Conservation (phyloP, 495 filamentous ascomycete species). For the Neurospora discreta region DNA sequence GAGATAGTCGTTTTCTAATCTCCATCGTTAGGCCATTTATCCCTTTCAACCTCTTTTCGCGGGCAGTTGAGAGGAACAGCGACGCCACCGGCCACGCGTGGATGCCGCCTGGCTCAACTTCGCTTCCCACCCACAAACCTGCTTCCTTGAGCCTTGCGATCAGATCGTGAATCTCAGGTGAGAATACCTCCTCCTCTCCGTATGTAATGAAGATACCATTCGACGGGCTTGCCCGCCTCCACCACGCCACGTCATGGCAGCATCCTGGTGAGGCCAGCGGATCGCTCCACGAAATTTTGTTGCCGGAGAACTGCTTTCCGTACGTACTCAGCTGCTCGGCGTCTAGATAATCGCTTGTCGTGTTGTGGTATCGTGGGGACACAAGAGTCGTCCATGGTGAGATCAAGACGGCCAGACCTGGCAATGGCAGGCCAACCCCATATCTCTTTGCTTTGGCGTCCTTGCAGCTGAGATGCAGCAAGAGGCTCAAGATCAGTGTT, state of each 20-base stretch:
- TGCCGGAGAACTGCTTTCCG: constrained; percentile 51
- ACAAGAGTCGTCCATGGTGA: constrained; percentile 53
- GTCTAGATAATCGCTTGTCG: constrained; percentile 51
- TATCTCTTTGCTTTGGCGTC: constrained; percentile 12
- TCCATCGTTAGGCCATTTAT: constrained; percentile 43
- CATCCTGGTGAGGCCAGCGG: constrained; percentile 54
- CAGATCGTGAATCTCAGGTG: constrained; percentile 46
- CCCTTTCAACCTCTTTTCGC: constrained; percentile 45
- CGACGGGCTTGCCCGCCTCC: constrained; percentile 47
- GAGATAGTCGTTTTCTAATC: constrained; percentile 29
- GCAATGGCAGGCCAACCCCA: constrained; percentile 19
- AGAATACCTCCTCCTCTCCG: constrained; percentile 63
- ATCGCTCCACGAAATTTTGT: constrained; percentile 33
- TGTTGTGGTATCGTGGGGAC: constrained; percentile 44
- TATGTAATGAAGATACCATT: constrained; percentile 52
- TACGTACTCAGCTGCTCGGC: constrained; percentile 44
- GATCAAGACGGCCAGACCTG: constrained; percentile 42
- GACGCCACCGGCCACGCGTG: constrained; percentile 72
- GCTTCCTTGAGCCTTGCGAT: constrained; percentile 35
- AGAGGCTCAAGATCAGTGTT: constrained; percentile 52
- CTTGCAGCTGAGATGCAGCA: constrained; percentile 44
- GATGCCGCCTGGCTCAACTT: constrained; percentile 49
- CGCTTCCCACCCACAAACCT: constrained; percentile 33
- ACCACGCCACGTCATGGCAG: constrained; percentile 51
- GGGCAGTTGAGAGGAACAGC: constrained; percentile 50